phyloP scores from a whole-genome alignment of 805 yeast genomes.

The Metschnikowia baotianmanensis region DNA sequence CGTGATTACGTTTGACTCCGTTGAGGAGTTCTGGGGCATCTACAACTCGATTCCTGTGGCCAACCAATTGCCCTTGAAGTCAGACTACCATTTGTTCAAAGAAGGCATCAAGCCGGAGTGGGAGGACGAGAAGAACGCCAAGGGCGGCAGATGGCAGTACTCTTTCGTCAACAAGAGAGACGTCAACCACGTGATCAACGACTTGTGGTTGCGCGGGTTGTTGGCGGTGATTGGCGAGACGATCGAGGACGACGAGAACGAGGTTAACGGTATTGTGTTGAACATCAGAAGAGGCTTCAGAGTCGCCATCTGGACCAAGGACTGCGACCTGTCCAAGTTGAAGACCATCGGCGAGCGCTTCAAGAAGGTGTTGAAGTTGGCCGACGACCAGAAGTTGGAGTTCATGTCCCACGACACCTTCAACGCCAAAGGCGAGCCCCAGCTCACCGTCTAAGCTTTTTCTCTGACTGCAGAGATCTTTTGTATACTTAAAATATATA shows the following conservation, averaged over 20 bases:
- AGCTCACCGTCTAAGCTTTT: slow-evolving; percentile 18
- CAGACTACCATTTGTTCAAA: slow-evolving; percentile 94
- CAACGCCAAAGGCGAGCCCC: slow-evolving; percentile 34
- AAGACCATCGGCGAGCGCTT: slow-evolving; percentile 80
- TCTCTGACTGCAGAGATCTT: slow-evolving; percentile 1
- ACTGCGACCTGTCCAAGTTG: slow-evolving; percentile 62
- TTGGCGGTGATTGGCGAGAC: slow-evolving; percentile 94
- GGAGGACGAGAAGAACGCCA: slow-evolving; percentile 86
- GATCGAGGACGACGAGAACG: slow-evolving; percentile 75
- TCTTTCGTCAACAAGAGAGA: slow-evolving; percentile 69
- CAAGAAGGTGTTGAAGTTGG: slow-evolving; percentile 77
- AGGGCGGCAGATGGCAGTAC: slow-evolving; percentile 89
- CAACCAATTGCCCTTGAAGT: slow-evolving; percentile 81
- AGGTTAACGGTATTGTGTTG: slow-evolving; percentile 92
- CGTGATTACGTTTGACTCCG: slow-evolving; percentile 87
- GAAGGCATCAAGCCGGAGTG: slow-evolving; percentile 96
- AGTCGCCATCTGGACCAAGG: slow-evolving; percentile 91
- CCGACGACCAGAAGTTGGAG: slow-evolving; percentile 74
- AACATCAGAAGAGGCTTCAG: slow-evolving; percentile 77
- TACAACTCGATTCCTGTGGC: slow-evolving; percentile 92
- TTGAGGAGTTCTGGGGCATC: slow-evolving; percentile 99
- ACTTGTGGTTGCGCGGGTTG: slow-evolving; percentile 87
- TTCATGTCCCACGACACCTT: slow-evolving; percentile 66
- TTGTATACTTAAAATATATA: slow-evolving; percentile 18
- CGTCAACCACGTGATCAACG: slow-evolving; percentile 64